Base-by-base conservation (phyloP, 768 basidiomycete genomes). In the Hericium alpestre region DNA sequence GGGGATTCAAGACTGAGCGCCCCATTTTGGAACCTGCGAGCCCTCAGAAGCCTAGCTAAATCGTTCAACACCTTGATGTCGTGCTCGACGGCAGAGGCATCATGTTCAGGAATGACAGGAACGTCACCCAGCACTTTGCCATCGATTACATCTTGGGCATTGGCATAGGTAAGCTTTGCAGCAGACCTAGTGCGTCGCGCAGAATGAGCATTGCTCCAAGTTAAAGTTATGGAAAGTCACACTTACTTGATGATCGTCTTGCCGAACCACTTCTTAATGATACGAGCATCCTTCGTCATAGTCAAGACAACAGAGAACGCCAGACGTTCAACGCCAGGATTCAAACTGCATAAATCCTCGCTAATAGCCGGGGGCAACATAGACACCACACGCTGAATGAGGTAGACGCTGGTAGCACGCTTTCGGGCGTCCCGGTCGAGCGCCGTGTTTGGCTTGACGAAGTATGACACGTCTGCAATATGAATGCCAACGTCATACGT, bases 401-500 rank as follows among this genome's bases (percentile, higher is more conserved):
- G 87, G 67, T 98, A 97, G 50, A 99, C 96, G 64, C 90, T 93
- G 2, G 93, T 97, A 25, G 94, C 96, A 58, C 94, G 81, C 72
- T 98, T 98, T 62, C 94, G 85, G 41, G 96, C 96, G 72, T 99
- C 96, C 22, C 96, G 90, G 66, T 99, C 96, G 64, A 99, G 76
- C n/a, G 96, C 90, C 11, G 94, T 96, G 68, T 93, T 93, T 22
- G 91, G 87, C 71, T 90, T 91, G 65, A 91, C 86, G 71, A 98
- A 97, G 75, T 87, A 87, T 2, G 94, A 92, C 6, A 97, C 95
- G 70, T 99, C 96, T 11, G 94, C 88, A 60, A 99, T 82, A 66
- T 98, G 95, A n/a, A 98, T 82, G 55, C 92, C 92, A 51, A 99
- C 81, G 43, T 93, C 90, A 66, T 82, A 94, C 2, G 87, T 93